A percentile compares a stretch with the other conserved stretches of the same genome.
phyloP scores from a whole-genome alignment of 352 stramenopile species.

The Phytophthora citrophthora region DNA sequence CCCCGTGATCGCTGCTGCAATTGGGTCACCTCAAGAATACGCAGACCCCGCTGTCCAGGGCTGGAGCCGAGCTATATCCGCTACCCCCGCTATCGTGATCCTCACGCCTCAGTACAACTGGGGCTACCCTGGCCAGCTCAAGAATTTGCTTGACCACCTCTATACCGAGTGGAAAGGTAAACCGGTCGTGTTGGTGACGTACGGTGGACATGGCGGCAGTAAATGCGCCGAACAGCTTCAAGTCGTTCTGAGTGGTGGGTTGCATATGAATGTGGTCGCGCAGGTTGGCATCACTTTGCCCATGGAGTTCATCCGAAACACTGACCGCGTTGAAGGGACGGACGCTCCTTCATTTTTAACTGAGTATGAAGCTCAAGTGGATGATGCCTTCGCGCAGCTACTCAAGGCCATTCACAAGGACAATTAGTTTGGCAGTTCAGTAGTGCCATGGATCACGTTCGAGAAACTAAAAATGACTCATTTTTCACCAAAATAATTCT shows the following conservation, averaged over 20 bases:
- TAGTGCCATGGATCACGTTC: no score
- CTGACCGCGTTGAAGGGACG: slow-evolving; percentile 11
- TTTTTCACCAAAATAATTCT: background rate
- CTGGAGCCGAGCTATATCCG: slow-evolving; percentile 19
- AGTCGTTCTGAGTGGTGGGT: slow-evolving; percentile 13
- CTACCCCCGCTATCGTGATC: slow-evolving; percentile 21
- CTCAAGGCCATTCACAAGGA: slow-evolving; percentile 16
- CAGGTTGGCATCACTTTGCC: slow-evolving; percentile 25
- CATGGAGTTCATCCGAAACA: slow-evolving; percentile 27
- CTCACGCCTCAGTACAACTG: slow-evolving; percentile 35
- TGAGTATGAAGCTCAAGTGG: slow-evolving; percentile 27
- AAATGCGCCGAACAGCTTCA: slow-evolving; percentile 32
- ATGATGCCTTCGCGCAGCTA: slow-evolving; percentile 20
- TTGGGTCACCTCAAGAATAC: slow-evolving; percentile 17
- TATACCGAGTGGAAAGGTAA: slow-evolving; percentile 35
- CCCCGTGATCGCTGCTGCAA: slow-evolving; percentile 24
- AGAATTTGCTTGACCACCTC: slow-evolving; percentile 34
- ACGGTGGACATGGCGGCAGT: slow-evolving; percentile 28
- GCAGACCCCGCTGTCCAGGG: slow-evolving; percentile 24
- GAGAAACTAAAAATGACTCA: no score
- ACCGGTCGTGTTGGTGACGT: slow-evolving; percentile 27
- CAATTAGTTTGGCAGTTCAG: no score
- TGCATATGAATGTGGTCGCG: slow-evolving; percentile 31
- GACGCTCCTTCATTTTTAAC: slow-evolving; percentile 19
- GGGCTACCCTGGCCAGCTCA: slow-evolving; percentile 31